A percentile compares a stretch with the other conserved stretches of the same genome.
Evolutionary conservation across 2,329 filamentous ascomycete species (phyloP).

Genomic region (Sphaceloma murrayae): DNA sequence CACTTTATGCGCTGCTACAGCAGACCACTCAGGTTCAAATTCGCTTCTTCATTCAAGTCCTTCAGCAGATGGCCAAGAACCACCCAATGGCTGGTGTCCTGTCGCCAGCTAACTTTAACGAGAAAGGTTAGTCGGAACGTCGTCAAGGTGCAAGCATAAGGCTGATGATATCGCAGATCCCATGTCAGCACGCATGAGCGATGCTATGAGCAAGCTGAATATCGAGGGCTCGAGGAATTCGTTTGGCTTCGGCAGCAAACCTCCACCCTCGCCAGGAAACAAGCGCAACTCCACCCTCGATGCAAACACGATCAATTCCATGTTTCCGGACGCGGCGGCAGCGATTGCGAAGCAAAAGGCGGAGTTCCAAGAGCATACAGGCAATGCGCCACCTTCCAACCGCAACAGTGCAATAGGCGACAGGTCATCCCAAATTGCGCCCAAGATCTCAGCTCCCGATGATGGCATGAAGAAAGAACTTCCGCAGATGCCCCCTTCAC

Average conservation of each 20-base stretch:
- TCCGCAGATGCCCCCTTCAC: constrained; percentile 61
- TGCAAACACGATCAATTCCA: constrained; percentile 86
- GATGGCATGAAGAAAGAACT: constrained; percentile 53
- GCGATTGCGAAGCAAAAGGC: constrained; percentile 98
- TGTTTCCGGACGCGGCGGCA: constrained; percentile 97
- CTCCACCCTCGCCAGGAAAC: constrained; percentile 63
- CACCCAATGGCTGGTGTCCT: constrained; percentile 94
- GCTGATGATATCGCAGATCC: constrained; percentile 54
- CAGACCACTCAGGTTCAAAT: constrained; percentile 99
- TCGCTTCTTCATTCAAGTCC: constrained; percentile 95
- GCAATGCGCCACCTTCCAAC: constrained; percentile 80
- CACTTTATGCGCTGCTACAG: constrained; percentile 87
- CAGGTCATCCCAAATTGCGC: constrained; percentile 62
- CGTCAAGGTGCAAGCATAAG: background rate
- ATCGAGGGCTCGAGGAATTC: constrained; percentile 83
- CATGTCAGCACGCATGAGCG: constrained; percentile 90
- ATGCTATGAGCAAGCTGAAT: constrained; percentile 92
- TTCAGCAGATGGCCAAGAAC: constrained; percentile 98
- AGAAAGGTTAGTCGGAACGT: constrained; percentile 78
- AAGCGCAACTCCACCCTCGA: constrained; percentile 96
- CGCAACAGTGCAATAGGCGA: constrained; percentile 80
- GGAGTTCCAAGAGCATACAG: constrained; percentile 91
- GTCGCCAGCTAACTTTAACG: constrained; percentile 83
- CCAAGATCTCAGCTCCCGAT: constrained; percentile 62
- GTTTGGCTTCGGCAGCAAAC: constrained; percentile 54